Conservation (phyloP, 202 grass and related monocot species). For the Digitaria exilis region DNA sequence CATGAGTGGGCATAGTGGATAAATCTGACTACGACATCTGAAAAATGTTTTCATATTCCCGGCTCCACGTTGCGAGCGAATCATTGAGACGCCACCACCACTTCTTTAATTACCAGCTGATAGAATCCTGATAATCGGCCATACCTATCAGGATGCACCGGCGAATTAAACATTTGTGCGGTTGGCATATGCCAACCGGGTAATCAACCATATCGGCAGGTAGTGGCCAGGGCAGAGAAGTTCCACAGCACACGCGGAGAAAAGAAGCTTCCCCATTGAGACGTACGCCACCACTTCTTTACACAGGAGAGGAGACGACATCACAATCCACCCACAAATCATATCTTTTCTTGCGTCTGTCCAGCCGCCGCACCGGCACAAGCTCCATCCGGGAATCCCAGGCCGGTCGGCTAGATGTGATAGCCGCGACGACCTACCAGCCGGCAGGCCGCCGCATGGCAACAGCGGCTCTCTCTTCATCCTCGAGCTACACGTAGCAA, state of each 20-base stretch:
- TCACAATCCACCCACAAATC: not conserved
- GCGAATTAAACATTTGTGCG: not conserved
- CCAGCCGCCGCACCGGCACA: not conserved
- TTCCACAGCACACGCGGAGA: constrained; percentile 23
- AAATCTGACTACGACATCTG: no score
- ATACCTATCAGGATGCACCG: not conserved
- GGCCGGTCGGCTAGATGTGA: not conserved
- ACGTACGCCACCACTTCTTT: not conserved
- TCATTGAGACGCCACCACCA: no score
- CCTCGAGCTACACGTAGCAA: not conserved
- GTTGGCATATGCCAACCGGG: not conserved
- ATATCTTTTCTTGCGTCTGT: not conserved
- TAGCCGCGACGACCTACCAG: not conserved
- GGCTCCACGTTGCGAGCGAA: no score
- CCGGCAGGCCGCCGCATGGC: constrained; percentile 14
- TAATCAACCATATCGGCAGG: not conserved
- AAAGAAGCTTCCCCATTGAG: constrained; percentile 17
- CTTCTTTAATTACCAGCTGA: no score
- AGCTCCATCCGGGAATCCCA: not conserved
- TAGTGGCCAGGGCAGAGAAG: not conserved
- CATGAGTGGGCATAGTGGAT: no score
- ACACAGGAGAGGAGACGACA: not conserved
- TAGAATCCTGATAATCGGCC: no score
- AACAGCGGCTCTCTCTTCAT: not conserved
- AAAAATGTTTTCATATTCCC: no score